Conservation (phyloP, 2,329 filamentous ascomycete species). For the Corniculantispora saksenae region DNA sequence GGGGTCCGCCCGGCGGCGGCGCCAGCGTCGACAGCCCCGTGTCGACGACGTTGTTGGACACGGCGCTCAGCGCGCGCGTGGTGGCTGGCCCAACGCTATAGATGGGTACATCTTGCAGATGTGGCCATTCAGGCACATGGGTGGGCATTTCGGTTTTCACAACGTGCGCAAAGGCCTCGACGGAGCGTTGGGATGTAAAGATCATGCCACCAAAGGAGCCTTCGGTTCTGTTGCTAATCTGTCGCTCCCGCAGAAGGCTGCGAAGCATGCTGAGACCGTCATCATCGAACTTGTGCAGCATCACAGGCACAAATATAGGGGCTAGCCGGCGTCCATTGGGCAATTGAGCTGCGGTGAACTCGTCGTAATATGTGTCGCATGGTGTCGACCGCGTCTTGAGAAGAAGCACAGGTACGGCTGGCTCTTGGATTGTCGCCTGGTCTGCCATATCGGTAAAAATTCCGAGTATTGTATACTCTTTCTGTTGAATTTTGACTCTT, state of each 20-base stretch:
- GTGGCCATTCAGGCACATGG: constrained; percentile 44
- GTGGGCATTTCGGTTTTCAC: constrained; percentile 49
- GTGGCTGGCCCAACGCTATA: constrained; percentile 84
- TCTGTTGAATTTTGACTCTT: background rate
- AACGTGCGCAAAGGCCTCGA: constrained; percentile 72
- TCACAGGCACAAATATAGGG: constrained; percentile 73
- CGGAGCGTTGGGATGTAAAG: constrained; percentile 81
- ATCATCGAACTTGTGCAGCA: constrained; percentile 69
- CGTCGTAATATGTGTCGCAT: constrained; percentile 70
- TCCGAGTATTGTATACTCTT: background rate
- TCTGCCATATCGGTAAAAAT: background rate
- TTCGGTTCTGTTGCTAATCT: constrained; percentile 40
- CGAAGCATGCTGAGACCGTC: constrained; percentile 57
- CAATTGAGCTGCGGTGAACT: constrained; percentile 50
- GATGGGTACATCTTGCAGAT: constrained; percentile 59
- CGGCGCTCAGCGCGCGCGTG: constrained; percentile 67
- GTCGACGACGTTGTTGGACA: constrained; percentile 46
- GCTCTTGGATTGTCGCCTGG: background rate
- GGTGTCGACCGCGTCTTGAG: constrained; percentile 77
- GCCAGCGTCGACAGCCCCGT: constrained; percentile 44
- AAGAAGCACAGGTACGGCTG: constrained; percentile 54
- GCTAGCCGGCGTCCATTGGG: constrained; percentile 49
- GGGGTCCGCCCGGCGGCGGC: constrained; percentile 49
- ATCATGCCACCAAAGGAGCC: constrained; percentile 72
- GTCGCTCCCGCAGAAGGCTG: constrained; percentile 45